These are phyloP conservation scores for Tylopilus balloui DNA, from an alignment of 768 basidiomycete species.

Conservation along the genomic window DNA sequence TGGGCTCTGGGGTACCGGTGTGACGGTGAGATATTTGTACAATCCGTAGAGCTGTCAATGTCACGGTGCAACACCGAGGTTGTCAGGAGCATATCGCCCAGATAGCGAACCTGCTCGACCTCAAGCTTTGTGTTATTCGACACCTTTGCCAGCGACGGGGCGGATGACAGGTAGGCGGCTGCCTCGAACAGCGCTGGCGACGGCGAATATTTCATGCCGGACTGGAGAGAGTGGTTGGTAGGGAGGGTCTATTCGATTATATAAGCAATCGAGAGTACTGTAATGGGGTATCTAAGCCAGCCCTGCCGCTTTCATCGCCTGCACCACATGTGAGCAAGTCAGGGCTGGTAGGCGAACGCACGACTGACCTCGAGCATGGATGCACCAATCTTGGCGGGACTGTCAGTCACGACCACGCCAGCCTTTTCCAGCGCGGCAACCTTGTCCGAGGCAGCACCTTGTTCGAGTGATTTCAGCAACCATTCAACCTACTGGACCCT, in stretches of 20 bases:
- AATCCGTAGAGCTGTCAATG: conserved; percentile 72
- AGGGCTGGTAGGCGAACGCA: not conserved
- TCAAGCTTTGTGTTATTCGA: conserved; percentile 67
- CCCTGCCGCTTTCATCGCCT: conserved; percentile 81
- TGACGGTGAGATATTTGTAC: conserved; percentile 70
- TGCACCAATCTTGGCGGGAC: conserved; percentile 89
- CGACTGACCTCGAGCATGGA: conserved; percentile 81
- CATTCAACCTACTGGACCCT: not conserved
- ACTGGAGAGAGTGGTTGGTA: not conserved
- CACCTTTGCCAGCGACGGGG: conserved; percentile 50
- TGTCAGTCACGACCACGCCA: conserved; percentile 90
- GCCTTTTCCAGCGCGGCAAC: conserved; percentile 86
- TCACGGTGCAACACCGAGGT: conserved; percentile 23
- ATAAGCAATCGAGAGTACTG: conserved; percentile 23
- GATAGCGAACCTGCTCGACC: conserved; percentile 42
- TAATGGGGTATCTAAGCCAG: conserved; percentile 46
- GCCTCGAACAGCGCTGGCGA: conserved; percentile 53
- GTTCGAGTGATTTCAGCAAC: not conserved
- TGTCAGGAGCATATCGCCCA: conserved; percentile 18
- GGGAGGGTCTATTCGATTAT: conserved; percentile 32
- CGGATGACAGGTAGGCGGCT: conserved; percentile 57
- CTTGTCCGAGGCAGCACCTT: conserved; percentile 90
- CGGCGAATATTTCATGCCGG: conserved; percentile 28
- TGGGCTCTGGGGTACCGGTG: conserved; percentile 47
- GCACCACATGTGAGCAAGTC: conserved; percentile 8